Base-by-base conservation (phyloP, 169 alveolate species). In the Plasmodium ovale region DNA sequence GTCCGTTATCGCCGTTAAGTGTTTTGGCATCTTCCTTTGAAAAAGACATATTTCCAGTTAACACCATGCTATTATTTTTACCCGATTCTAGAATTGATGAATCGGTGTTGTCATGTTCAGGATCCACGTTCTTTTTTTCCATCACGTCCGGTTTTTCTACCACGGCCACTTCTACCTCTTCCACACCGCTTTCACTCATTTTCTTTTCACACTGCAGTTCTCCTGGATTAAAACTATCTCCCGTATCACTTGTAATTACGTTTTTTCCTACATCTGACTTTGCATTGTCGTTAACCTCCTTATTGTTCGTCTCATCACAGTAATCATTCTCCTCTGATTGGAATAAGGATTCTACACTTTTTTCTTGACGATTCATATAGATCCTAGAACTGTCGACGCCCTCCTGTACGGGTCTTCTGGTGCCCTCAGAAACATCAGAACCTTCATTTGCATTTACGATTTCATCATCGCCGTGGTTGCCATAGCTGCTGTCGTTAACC, bases 401-500 rank as follows among this genome's bases (percentile, higher is more conserved):
- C 6, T 69, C 59, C 10, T 42, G 9, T 71, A 68, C 54, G 19
- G 85, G 7, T 47, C 60, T 54, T 23, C 58, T 70, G 49, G 21
- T 65, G 16, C 60, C 65, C 27, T 65, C 39, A 54, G 58, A 42
- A 25, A 65, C 21, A 64, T 53, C 44, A 10, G 87, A 68, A 27
- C 56, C 74, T 16, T 68, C 68, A 64, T 47, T 79, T 69, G 89
- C 65, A 56, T 54, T 79, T 64, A 33, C 70, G 65, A 69, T 79
- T 69, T 37, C 60, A 37, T 79, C 19, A 23, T 85, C n/a, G n/a
- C n/a, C n/a, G n/a, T n/a, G n/a, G n/a, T n/a, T n/a, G n/a, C n/a
- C n/a, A n/a, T n/a, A n/a, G n/a, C n/a, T n/a, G n/a, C n/a, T n/a
- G n/a, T n/a, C n/a, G n/a, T n/a, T n/a, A n/a, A n/a, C n/a, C n/a